phyloP scores from a whole-genome alignment of 2,329 filamentous ascomycete genomes.

The Paracamarosporium sp. region DNA sequence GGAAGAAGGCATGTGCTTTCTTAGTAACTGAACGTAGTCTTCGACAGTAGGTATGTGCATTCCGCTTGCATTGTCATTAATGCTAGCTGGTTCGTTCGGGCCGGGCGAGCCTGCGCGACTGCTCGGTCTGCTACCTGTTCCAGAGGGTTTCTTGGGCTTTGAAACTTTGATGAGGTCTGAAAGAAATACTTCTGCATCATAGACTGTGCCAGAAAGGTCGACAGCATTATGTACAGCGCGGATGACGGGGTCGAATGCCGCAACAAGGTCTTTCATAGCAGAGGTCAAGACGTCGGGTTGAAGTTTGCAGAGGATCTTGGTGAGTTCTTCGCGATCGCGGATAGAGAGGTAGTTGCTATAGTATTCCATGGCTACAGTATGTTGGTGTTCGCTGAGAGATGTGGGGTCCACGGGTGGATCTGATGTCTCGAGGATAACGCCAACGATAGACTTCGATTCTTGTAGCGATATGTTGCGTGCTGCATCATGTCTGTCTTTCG shows the following conservation, averaged over 20 bases:
- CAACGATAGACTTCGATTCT: constrained; percentile 68
- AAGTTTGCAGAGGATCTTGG: constrained; percentile 69
- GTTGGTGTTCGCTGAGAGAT: constrained; percentile 65
- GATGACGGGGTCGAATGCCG: constrained; percentile 77
- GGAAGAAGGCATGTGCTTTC: constrained; percentile 66
- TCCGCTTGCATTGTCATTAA: constrained; percentile 25
- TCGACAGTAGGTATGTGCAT: constrained; percentile 64
- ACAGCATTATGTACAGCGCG: constrained; percentile 73
- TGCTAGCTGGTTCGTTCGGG: constrained; percentile 25
- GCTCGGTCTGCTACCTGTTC: constrained; percentile 26
- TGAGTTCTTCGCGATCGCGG: constrained; percentile 75
- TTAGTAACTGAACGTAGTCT: constrained; percentile 73
- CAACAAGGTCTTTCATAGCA: constrained; percentile 68
- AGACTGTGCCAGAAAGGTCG: constrained; percentile 73
- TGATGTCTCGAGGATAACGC: constrained; percentile 66
- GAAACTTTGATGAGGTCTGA: constrained; percentile 71
- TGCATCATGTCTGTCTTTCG: constrained; percentile 64
- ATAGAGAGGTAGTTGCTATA: constrained; percentile 74
- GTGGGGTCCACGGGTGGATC: constrained; percentile 51
- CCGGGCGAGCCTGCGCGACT: constrained; percentile 27
- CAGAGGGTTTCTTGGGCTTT: constrained; percentile 46
- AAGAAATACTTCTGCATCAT: constrained; percentile 71
- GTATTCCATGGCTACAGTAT: constrained; percentile 71
- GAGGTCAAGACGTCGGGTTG: constrained; percentile 77
- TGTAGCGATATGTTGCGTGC: constrained; percentile 62